A percentile compares a stretch with the other conserved stretches of the same genome.
These are phyloP conservation scores for Trametes coccinea DNA, from an alignment of 768 basidiomycete genomes.

Conservation along the genomic window DNA sequence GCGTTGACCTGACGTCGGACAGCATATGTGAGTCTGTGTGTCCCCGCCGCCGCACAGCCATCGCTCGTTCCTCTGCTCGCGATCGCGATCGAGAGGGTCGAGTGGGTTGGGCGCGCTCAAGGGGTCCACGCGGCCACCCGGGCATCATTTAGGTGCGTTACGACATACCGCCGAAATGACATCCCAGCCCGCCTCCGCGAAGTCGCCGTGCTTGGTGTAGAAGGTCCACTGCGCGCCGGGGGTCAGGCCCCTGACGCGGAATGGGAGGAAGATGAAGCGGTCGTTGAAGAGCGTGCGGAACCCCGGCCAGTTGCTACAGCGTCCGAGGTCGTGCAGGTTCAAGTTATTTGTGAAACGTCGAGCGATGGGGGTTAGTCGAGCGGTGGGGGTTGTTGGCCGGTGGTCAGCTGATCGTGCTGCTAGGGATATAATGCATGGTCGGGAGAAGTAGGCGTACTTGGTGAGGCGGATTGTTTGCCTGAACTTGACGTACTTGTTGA, in stretches of 20 bases:
- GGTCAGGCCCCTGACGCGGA: conserved; percentile 23
- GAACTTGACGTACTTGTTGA: conserved; percentile 22
- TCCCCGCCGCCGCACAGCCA: background rate
- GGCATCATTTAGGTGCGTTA: background rate
- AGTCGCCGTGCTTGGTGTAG: conserved; percentile 26
- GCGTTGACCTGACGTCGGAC: conserved; percentile 10
- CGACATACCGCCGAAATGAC: conserved; percentile 26
- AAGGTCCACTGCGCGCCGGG: conserved; percentile 24
- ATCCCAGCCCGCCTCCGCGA: conserved; percentile 27
- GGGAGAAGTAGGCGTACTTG: conserved; percentile 15
- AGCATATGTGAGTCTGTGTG: background rate
- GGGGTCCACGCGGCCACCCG: no score
- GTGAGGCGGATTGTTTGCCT: conserved; percentile 20
- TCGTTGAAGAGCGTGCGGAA: conserved; percentile 22
- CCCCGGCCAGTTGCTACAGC: conserved; percentile 21
- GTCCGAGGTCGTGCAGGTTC: background rate
- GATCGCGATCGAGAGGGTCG: no score
- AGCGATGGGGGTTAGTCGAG: no score
- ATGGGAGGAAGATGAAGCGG: conserved; percentile 21
- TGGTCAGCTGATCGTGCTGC: background rate
- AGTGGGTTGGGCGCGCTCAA: background rate
- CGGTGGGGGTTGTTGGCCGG: background rate
- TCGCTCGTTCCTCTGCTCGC: background rate
- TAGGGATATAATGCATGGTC: background rate
- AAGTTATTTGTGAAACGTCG: no score